phyloP scores from a whole-genome alignment of 2,329 filamentous ascomycete genomes.

The Sclerotinia minor region DNA sequence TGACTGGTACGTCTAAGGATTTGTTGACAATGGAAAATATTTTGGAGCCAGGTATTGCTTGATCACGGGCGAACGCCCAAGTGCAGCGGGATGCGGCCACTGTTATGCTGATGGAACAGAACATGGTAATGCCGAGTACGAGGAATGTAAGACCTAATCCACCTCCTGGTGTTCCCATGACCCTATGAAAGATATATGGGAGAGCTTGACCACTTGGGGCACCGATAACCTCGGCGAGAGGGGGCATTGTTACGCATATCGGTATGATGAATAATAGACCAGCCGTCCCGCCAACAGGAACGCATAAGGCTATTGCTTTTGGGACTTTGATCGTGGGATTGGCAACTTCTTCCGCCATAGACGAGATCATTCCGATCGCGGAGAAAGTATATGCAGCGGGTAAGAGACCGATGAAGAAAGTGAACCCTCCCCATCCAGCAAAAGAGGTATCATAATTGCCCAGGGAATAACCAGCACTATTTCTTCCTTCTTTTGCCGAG shows the following conservation, averaged over 20 bases:
- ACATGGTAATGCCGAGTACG: constrained; percentile 52
- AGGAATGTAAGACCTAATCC: constrained; percentile 52
- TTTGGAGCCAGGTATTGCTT: constrained; percentile 62
- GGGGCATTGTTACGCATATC: constrained; percentile 52
- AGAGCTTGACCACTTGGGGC: constrained; percentile 51
- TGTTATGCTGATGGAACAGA: constrained; percentile 56
- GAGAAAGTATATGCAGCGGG: constrained; percentile 60
- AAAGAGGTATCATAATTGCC: constrained; percentile 57
- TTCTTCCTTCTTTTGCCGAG: constrained; percentile 54
- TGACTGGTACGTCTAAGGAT: constrained; percentile 62
- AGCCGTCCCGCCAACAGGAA: constrained; percentile 51
- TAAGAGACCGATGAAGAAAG: constrained; percentile 62
- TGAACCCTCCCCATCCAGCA: constrained; percentile 59
- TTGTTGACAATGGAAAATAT: constrained; percentile 63
- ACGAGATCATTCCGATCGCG: constrained; percentile 61
- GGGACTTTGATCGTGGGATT: constrained; percentile 53
- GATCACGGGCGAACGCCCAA: constrained; percentile 67
- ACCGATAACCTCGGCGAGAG: constrained; percentile 47
- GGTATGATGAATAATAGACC: constrained; percentile 55
- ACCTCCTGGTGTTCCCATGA: constrained; percentile 52
- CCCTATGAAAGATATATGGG: constrained; percentile 51
- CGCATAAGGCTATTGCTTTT: constrained; percentile 49
- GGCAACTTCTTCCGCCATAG: constrained; percentile 61
- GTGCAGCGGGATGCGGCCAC: constrained; percentile 60
- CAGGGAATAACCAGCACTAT: constrained; percentile 53